phyloP scores from a whole-genome alignment of 1,284 basidiomycete species.

The Boletellus deceptivus region DNA sequence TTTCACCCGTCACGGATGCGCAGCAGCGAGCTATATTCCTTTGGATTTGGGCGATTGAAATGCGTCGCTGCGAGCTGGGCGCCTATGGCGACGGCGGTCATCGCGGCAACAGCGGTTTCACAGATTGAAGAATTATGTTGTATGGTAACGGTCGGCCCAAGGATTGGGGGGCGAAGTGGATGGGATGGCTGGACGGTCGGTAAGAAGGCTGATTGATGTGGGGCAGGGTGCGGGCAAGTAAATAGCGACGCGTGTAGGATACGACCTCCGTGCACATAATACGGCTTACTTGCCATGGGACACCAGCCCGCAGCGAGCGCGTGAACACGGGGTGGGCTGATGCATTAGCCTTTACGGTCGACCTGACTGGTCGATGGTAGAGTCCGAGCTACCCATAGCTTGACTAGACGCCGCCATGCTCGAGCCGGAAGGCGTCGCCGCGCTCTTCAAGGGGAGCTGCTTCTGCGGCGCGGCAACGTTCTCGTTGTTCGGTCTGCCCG shows the following conservation, averaged over 20 bases:
- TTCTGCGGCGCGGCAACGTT: constrained; percentile 53
- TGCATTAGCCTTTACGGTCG: too few relatives aligned
- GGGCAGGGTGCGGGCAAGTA: too few relatives aligned
- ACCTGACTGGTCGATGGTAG: too few relatives aligned
- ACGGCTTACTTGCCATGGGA: too few relatives aligned
- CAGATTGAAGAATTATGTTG: constrained; percentile 27
- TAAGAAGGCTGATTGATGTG: constrained; percentile 1
- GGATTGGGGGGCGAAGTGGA: constrained; percentile 27
- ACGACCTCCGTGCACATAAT: too few relatives aligned
- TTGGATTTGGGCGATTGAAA: constrained; percentile 45
- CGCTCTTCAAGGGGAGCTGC: constrained; percentile 43
- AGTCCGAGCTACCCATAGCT: too few relatives aligned
- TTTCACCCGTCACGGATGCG: constrained; percentile 30
- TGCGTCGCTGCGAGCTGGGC: constrained; percentile 53
- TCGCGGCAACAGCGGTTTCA: constrained; percentile 41
- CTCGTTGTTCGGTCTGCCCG: constrained; percentile 43
- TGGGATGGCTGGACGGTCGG: constrained; percentile 28
- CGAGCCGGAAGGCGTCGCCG: constrained; percentile 8
- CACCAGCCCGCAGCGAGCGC: too few relatives aligned
- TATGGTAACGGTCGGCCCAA: constrained; percentile 20
- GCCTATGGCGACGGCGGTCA: constrained; percentile 47
- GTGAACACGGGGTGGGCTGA: too few relatives aligned
- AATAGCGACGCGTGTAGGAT: too few relatives aligned
- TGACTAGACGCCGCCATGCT: constrained; percentile 7
- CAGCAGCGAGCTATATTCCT: constrained; percentile 34